phyloP scores from a whole-genome alignment of 805 yeast species.

The Priceomyces fermenticarens region DNA sequence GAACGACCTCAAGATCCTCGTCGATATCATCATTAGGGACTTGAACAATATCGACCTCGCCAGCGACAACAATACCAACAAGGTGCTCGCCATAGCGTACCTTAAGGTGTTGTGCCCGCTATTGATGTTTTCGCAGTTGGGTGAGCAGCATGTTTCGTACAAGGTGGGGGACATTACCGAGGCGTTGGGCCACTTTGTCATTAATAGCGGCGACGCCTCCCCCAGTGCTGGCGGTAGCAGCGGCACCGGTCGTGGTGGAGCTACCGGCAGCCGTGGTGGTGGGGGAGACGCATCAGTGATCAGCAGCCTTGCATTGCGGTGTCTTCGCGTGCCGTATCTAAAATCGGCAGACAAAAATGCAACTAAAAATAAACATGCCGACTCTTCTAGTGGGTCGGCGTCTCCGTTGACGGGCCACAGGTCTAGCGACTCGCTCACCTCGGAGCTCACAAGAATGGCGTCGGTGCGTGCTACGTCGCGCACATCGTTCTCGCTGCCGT shows the following conservation, averaged over 20 bases:
- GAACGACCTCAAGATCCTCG: slow-evolving; percentile 80
- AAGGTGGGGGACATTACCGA: slow-evolving; percentile 53
- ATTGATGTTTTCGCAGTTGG: slow-evolving; percentile 60
- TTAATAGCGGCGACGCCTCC: not conserved
- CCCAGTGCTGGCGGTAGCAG: too few relatives aligned
- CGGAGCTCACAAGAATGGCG: slow-evolving; percentile 27
- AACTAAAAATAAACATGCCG: not conserved
- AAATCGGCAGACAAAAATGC: slow-evolving; percentile 8
- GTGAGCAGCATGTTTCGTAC: slow-evolving; percentile 47
- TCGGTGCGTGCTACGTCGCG: slow-evolving; percentile 33
- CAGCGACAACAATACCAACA: slow-evolving; percentile 57
- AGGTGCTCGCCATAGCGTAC: slow-evolving; percentile 46
- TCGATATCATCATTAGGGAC: slow-evolving; percentile 81
- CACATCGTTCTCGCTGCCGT: not conserved
- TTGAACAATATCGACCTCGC: slow-evolving; percentile 63
- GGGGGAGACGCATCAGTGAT: slow-evolving; percentile 17
- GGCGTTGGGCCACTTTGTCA: slow-evolving; percentile 45
- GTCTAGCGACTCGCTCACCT: slow-evolving; percentile 20
- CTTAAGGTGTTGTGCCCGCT: slow-evolving; percentile 73
- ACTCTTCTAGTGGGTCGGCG: not conserved
- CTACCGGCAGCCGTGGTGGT: too few relatives aligned
- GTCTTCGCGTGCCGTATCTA: slow-evolving; percentile 34
- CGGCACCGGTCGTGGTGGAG: not conserved
- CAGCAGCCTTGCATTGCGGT: slow-evolving; percentile 30
- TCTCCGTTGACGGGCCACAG: slow-evolving; percentile 1